Base-by-base conservation (phyloP, 371 early-diverging fungal genomes). In the Mucor plumbeus region DNA sequence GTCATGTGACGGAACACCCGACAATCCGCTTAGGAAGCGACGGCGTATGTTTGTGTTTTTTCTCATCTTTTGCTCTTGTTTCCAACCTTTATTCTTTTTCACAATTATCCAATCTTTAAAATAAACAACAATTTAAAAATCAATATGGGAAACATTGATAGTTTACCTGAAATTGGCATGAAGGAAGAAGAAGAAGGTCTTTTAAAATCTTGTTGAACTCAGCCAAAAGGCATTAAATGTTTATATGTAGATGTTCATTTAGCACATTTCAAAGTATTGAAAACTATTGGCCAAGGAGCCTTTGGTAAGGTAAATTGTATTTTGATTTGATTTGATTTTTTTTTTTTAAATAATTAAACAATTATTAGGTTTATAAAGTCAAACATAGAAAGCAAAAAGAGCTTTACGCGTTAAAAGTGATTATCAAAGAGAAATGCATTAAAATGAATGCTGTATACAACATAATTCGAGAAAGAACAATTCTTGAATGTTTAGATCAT, bases 351-450 rank as follows among this genome's bases (percentile, higher is more conserved):
- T n/a, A n/a, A 47, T 19, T 47, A 7, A 47, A 19, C 13, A 26
- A 14, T 31, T 0, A 54, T 54, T 33, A 90, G 88, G 90, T 90
- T 55, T 81, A 83, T 31, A 88, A 91, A 71, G 90, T 92, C 5
- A 80, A 92, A 67, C 84, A 87, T 63, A 79, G 75, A 34, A 76
- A 81, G 43, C 66, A 64, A 10, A 82, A 86, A 44, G 74, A 84
- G 63, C 67, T 86, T 9, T 92, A 86, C 70, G 94, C 94, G 17
- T 78, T 94, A 48, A 94, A 94, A 69, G 91, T 91, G 64, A 91
- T 91, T 58, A 80, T 85, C 47, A 94, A 92, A 70, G 74, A 83
- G 33, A 84, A 88, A 68, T 89, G 89, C 63, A 88, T 92, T 19
- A 76, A 78, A 43, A 88, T 86, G 80, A 79, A 88, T 15, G 90